Percentiles rank a stretch among this genome's conserved stretches.
phyloP scores from a whole-genome alignment of 2,329 filamentous ascomycete species.

The Colletotrichum sp. region DNA sequence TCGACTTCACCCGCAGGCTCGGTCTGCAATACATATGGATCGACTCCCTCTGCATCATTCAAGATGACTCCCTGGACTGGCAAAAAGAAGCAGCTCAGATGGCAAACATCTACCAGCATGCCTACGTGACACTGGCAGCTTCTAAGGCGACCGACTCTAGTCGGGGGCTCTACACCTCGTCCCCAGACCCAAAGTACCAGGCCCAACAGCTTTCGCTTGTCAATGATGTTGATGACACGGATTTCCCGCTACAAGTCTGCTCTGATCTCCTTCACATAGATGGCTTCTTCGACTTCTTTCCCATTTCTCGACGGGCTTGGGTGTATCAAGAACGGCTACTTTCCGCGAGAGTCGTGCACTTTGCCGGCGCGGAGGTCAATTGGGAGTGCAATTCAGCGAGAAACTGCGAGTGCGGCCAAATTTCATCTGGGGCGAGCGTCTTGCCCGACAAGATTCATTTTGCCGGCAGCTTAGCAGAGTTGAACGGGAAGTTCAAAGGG shows the following conservation, averaged over 20 bases:
- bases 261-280: not conserved
- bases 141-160: not conserved
- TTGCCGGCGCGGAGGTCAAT: not conserved
- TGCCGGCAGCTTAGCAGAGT: not conserved
- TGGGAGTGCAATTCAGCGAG: not conserved
- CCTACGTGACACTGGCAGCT: slow-evolving; percentile 4
- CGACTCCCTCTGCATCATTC: slow-evolving; percentile 28
- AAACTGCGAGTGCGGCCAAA: not conserved
- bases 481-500: not conserved
- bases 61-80: slow-evolving; percentile 23
- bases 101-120: slow-evolving; percentile 21
- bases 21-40: slow-evolving; percentile 26
- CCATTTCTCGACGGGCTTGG: not conserved
- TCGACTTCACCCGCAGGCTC: slow-evolving; percentile 15
- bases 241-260: not conserved
- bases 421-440: not conserved
- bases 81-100: slow-evolving; percentile 10
- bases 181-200: not conserved
- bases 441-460: not conserved
- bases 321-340: not conserved
- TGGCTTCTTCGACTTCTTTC: not conserved
- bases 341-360: not conserved
- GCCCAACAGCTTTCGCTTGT: not conserved
- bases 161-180: not conserved
- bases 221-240: not conserved